Evolutionary conservation across 331 rosid genomes (phyloP), one percentile per base, ranked within the genome.

Genomic region (Saraca asoca): DNA sequence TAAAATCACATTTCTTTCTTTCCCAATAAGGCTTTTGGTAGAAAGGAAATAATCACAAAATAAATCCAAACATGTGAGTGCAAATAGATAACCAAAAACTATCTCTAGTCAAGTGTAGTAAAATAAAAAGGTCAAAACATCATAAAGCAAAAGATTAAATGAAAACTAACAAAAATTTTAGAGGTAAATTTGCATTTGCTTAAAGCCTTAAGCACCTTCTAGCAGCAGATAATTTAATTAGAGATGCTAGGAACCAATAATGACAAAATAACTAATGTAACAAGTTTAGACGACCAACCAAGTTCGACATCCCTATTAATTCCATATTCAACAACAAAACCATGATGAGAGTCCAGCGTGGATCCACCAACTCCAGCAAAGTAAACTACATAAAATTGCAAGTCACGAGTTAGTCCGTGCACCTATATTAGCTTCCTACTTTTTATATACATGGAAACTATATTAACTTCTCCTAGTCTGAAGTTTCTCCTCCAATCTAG

Each of bases 301-400:
- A 94, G 96, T 67, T 94, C 97, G 4, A 81, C 79, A 66, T 94
- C 99, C 70, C 97, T 84, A 62, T 94, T 81, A 4, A 64, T 77
- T 70, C 99, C 99, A 59, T 94, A 94, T 71, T 94, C 97, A 65
- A 94, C 99, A 64, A 88, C 87, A 81, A 86, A 94, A 56, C 99
- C 97, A 78, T 90, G 99, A 88, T 94, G 99, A 20, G 96, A 77
- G 76, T 94, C 99, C 81, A 94, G 76, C 0, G 99, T 78, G 66
- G 89, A 79, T 80, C 99, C 99, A 73, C 99, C 99, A 75, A 83
- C 72, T 75, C 85, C 95, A 37, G 85, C 51, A 69, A 83, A 94
- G 85, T 90, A 88, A 83, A 90, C 99, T 94, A 48, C 87, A 87
- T 19, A 58, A 74, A 14, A 62, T 19, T 18, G 38, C 62, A 79